Conservation (phyloP, 345 rosid species). For the Eucalyptus cloeziana region DNA sequence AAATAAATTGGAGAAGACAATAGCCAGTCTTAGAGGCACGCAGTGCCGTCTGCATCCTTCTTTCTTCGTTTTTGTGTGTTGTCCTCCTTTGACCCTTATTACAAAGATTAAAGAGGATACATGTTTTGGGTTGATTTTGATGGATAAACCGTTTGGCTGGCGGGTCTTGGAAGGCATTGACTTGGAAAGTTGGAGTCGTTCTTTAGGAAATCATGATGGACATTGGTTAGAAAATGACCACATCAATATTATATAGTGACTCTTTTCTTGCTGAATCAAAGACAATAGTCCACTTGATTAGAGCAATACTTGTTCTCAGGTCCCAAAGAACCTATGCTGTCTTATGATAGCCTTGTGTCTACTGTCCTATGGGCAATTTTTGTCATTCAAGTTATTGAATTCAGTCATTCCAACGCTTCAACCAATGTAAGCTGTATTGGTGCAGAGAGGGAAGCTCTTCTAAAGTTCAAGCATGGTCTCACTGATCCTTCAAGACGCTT, state of each 20-base stretch:
- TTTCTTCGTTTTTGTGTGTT: background rate
- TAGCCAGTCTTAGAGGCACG: too few species aligned
- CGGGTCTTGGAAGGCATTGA: background rate
- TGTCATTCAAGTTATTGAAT: too few species aligned
- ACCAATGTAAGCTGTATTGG: too few species aligned
- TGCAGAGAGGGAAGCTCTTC: too few species aligned
- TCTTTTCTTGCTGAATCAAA: background rate
- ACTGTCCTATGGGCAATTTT: too few species aligned
- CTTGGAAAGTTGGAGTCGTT: background rate
- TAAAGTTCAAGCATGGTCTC: background rate
- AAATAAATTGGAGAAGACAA: too few species aligned
- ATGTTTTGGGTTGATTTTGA: background rate
- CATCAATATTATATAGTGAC: background rate
- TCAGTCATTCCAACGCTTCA: too few species aligned
- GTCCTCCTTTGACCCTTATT: too few species aligned
- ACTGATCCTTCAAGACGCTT: background rate
- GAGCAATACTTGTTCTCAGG: background rate
- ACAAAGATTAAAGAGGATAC: too few species aligned
- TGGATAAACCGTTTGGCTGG: background rate
- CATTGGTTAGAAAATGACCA: background rate
- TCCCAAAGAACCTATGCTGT: background rate
- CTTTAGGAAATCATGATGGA: background rate
- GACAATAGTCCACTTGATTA: too few species aligned
- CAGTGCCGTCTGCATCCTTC: rapidly evolving
- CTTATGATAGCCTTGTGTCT: background rate